Evolutionary conservation across 2,329 filamentous ascomycete species (phyloP).

Genomic region (Penicillium freii): DNA sequence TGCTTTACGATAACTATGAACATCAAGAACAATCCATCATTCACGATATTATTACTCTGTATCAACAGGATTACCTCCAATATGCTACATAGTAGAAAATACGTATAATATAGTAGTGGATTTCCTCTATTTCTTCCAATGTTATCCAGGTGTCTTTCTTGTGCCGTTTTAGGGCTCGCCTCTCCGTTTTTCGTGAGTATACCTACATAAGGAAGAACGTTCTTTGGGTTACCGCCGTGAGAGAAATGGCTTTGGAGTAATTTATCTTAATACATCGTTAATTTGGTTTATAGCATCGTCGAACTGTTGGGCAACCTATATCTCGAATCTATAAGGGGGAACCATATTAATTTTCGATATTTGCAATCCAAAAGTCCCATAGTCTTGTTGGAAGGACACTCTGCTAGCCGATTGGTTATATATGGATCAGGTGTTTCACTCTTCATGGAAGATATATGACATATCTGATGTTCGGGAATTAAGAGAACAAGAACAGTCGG

Average conservation of each 20-base stretch:
- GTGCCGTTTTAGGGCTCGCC: too few species aligned
- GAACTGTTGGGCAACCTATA: not conserved
- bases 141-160: not conserved
- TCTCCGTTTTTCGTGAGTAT: too few species aligned
- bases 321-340: not conserved
- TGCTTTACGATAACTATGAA: not conserved
- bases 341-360: not conserved
- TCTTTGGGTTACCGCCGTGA: too few species aligned
- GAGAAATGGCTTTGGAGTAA: too few species aligned
- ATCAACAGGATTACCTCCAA: not conserved
- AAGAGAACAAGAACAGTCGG: too few species aligned
- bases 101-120: not conserved
- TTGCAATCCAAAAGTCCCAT: not conserved
- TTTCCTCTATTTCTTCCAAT: too few species aligned
- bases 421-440: not conserved
- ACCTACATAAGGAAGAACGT: too few species aligned
- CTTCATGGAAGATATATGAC: not conserved
- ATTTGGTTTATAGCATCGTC: not conserved
- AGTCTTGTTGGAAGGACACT: not conserved
- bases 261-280: too few species aligned
- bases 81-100: not conserved
- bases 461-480: too few species aligned
- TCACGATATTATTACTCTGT: not conserved
- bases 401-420: not conserved
- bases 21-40: not conserved